Evolutionary conservation across 441 rosid species (phyloP).

Genomic region (Gossypium gossypioides): DNA sequence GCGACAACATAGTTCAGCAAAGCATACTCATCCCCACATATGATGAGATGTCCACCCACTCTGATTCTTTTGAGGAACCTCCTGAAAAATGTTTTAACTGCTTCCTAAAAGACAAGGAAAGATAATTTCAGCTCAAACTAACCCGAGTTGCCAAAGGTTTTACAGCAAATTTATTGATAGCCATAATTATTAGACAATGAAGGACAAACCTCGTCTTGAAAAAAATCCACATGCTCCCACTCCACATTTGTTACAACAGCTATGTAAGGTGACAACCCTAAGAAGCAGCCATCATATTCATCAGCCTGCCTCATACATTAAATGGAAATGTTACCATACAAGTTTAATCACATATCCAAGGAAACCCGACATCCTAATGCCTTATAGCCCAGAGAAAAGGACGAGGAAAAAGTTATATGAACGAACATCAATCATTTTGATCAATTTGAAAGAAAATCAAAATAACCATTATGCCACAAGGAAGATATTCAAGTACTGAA

Average conservation of each 20-base stretch:
- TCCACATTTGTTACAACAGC: constrained; percentile 29
- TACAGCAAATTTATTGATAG: background rate
- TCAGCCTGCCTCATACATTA: constrained; percentile 17
- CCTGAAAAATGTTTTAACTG: constrained; percentile 15
- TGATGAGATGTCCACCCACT: constrained; percentile 23
- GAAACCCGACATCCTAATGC: background rate
- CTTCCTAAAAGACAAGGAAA: constrained; percentile 16
- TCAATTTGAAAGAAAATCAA: background rate
- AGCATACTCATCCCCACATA: constrained; percentile 27
- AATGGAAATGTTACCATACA: background rate
- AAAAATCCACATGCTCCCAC: constrained; percentile 29
- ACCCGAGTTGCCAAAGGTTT: background rate
- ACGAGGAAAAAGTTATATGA: background rate
- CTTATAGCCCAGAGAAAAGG: background rate
- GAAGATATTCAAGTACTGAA: constrained; percentile 2
- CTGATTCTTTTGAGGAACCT: constrained; percentile 23
- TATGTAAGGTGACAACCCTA: constrained; percentile 21
- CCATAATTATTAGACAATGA: background rate
- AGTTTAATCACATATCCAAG: background rate
- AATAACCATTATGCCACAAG: constrained; percentile 1
- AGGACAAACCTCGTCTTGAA: constrained; percentile 20
- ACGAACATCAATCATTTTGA: background rate
- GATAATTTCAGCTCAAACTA: background rate
- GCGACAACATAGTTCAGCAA: background rate
- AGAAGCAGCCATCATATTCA: constrained; percentile 31